Percentiles rank a stretch among this genome's conserved stretches.
phyloP scores from a whole-genome alignment of 2,329 filamentous ascomycete species.

The Verticillium nubilum region DNA sequence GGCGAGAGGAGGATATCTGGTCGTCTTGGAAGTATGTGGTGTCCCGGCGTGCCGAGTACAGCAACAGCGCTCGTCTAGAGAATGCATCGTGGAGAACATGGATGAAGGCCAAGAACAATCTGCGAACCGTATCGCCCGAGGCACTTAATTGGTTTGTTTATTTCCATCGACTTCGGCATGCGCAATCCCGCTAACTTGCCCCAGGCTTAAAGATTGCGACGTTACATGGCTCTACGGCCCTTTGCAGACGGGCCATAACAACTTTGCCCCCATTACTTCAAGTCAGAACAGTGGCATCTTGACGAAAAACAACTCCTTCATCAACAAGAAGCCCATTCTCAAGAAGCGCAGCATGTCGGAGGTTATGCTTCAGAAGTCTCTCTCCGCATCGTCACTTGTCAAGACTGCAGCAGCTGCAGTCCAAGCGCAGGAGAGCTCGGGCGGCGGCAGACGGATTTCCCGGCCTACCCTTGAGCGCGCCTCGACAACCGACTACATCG shows the following conservation, averaged over 20 bases:
- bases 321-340: conserved; percentile 81
- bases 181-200: conserved; percentile 6
- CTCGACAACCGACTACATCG: conserved; percentile 60
- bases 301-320: conserved; percentile 57
- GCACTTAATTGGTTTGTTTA: conserved; percentile 79
- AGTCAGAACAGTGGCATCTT: conserved; percentile 32
- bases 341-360: conserved; percentile 98
- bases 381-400: conserved; percentile 82
- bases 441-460: conserved; percentile 39
- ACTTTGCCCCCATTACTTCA: conserved; percentile 6
- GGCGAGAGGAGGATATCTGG: conserved; percentile 96
- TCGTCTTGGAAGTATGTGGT: conserved; percentile 93
- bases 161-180: background rate
- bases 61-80: conserved; percentile 76
- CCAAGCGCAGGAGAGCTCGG: conserved; percentile 66
- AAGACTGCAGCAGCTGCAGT: conserved; percentile 85
- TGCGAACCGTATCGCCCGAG: conserved; percentile 86
- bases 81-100: conserved; percentile 97
- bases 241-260: conserved; percentile 62
- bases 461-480: conserved; percentile 55
- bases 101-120: conserved; percentile 84
- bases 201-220: conserved; percentile 92
- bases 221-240: conserved; percentile 98
- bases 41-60: conserved; percentile 70
- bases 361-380: conserved; percentile 82